Evolutionary conservation across 306 rosid species (phyloP).

Genomic region (Cucurbita moschata): DNA sequence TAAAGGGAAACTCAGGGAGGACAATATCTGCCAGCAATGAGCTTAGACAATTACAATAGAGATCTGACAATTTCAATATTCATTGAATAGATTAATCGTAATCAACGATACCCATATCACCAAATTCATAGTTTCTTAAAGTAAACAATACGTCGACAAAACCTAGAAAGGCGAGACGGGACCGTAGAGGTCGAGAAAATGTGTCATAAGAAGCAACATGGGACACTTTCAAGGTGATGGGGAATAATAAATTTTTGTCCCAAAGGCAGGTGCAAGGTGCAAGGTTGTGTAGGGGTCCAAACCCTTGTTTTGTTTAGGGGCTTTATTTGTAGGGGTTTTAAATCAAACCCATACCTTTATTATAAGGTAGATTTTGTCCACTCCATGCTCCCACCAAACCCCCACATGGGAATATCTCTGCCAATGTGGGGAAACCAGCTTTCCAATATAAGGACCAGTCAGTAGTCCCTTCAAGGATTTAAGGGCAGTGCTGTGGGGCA

Average conservation of each 20-base stretch:
- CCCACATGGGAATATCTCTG: slow-evolving; percentile 12
- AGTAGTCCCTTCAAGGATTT: slow-evolving; percentile 1
- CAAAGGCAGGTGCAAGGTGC: not conserved
- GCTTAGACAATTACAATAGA: no score
- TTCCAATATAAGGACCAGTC: slow-evolving; percentile 12
- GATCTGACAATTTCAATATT: no score
- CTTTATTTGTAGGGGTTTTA: not conserved
- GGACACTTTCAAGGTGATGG: slow-evolving; percentile 3
- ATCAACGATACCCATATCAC: not conserved
- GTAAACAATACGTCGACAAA: not conserved
- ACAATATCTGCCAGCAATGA: no score
- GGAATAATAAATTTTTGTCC: slow-evolving; percentile 2
- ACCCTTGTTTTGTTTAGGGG: not conserved
- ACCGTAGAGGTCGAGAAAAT: not conserved
- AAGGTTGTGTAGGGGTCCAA: slow-evolving; percentile 5
- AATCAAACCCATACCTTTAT: not conserved
- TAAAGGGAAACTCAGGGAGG: no score
- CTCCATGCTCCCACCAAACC: slow-evolving; percentile 14
- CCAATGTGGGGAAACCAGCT: slow-evolving; percentile 13
- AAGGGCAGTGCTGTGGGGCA: slow-evolving; percentile 4
- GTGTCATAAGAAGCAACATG: slow-evolving; percentile 5
- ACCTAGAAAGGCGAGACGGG: not conserved
- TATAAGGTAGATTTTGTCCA: slow-evolving; percentile 16
- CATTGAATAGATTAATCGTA: no score
- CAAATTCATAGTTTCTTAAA: not conserved